Conservation (phyloP, 257 asterid genomes). For the Nyctanthes arbortristis region DNA sequence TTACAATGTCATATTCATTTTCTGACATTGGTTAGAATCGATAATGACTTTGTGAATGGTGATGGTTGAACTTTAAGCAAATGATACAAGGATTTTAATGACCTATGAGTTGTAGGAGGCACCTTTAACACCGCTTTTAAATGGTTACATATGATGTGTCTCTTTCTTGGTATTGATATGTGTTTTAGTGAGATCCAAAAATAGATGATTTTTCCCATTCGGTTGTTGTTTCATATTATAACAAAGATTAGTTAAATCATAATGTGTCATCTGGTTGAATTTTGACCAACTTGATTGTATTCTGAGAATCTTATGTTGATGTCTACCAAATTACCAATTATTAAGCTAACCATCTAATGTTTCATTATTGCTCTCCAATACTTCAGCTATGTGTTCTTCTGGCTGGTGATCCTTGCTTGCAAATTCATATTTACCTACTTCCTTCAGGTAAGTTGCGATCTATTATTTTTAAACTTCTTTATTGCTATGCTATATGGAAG, state of each 20-base stretch:
- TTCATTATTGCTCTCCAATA: slow-evolving; percentile 14
- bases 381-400: slow-evolving; percentile 86
- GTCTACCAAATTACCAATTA: not conserved
- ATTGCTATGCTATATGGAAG: slow-evolving; percentile 8
- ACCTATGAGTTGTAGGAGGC: not conserved
- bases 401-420: slow-evolving; percentile 92
- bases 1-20: not conserved
- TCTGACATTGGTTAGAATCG: not conserved
- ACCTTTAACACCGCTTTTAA: not conserved
- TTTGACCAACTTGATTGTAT: not conserved
- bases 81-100: not conserved
- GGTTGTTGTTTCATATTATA: too few species aligned
- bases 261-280: slow-evolving; percentile 11
- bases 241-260: slow-evolving; percentile 3
- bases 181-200: slow-evolving; percentile 6
- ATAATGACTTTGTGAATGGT: not conserved
- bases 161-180: slow-evolving; percentile 1
- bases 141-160: slow-evolving; percentile 4
- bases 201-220: not conserved
- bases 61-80: not conserved
- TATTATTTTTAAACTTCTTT: slow-evolving; percentile 19
- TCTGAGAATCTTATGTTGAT: not conserved
- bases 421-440: slow-evolving; percentile 93
- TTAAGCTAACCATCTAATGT: slow-evolving; percentile 2
- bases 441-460: slow-evolving; percentile 74